Base-by-base conservation (phyloP, 2,329 filamentous ascomycete genomes). In the Colletotrichum tabaci region DNA sequence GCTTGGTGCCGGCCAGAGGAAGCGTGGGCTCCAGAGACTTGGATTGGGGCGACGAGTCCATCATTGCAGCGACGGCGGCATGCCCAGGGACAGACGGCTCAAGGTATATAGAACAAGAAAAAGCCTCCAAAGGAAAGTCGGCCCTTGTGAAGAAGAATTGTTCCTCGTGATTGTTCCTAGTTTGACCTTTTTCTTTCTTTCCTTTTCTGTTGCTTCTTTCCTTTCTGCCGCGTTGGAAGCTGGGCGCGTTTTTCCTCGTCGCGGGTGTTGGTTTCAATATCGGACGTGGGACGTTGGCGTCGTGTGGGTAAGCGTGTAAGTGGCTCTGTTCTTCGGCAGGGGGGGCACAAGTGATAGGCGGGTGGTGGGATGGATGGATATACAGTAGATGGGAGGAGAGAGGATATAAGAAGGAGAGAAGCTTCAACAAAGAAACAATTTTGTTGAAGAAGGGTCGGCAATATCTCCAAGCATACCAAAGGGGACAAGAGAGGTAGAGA, bases 1-100 rank as follows among this genome's bases (percentile, higher is more conserved):
- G 87, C 84, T 93, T 92, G 74, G 86, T 81, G 77, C 87, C 86
- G 66, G 85, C 80, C 18, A 81, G 65, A 55, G 81, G 82, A 46
- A 83, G 77, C 50, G 78, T 76, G 38, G 81, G 81, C 73, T 83
- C 81, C 49, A 74, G 66, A 72, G 74, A 77, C 76, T 79, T 79
- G 76, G 75, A 68, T 66, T 66, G 76, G 13, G 83, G 81, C 62
- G 83, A 83, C 40, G 83, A 85, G 76, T 85, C 81, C 84, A 86
- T 84, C 72, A 74, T 74, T 71, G 57, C 49, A 61, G 56, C 65
- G 67, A 71, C 72, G 18, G 55, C 44, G n/a, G 52, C 67, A 62
- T 74, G 58, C 65, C 71, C 53, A 71, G 44, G 23, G 63, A 50
- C 23, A 71, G 58, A n/a, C 9, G 9, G 35, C 35, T 38, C 35